Base-by-base conservation (phyloP, 2,329 filamentous ascomycete genomes). In the Stagonosporopsis vannaccii region DNA sequence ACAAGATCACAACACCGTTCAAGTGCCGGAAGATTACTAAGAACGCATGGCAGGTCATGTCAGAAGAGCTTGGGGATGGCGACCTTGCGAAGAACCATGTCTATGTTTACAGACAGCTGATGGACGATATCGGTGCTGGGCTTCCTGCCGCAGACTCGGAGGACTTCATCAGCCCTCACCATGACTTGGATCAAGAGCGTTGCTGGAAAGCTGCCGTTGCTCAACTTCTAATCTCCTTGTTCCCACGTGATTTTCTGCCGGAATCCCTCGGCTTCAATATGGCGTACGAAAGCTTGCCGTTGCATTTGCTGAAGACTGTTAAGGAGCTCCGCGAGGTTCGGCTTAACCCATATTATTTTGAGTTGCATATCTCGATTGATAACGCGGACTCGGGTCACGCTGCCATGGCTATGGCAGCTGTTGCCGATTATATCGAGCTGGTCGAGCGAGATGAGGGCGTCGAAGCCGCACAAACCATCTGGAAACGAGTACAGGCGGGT, bases 191-290 rank as follows among this genome's bases (percentile, higher is more conserved):
- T 13, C 66, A 74, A 57, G 37, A 58, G 57, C 62, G 59, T 2
- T 63, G 59, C 25, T 83, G 81, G 80, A 78, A 77, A 67, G 71
- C 78, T 1, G 80, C 78, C 6, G 65, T 81, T 5, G 72, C 74
- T 2, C 82, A 84, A 49, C 59, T 83, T 4, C 70, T 79, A 3
- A 72, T 84, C 9, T 82, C 80, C 1, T 69, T 83, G 0, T 83
- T 81, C 33, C 78, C 80, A 1, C 59, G 80, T 32, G 77, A 83
- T 7, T 81, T 83, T 58, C 58, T 84, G 2, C 81, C 81, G 0
- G 81, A 84, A 63, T 79, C 81, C 4, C 66, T 84, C 3, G 80
- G 82, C 1, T 83, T 82, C 62, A 84, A 82, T 59, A 71, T 84
- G 68, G 76, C 80, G 23, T 83, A 78, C 50, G 81, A 84, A 60